These are phyloP conservation scores for Psidium friedrichsthalianum DNA, from an alignment of 345 rosid genomes.

Conservation along the genomic window DNA sequence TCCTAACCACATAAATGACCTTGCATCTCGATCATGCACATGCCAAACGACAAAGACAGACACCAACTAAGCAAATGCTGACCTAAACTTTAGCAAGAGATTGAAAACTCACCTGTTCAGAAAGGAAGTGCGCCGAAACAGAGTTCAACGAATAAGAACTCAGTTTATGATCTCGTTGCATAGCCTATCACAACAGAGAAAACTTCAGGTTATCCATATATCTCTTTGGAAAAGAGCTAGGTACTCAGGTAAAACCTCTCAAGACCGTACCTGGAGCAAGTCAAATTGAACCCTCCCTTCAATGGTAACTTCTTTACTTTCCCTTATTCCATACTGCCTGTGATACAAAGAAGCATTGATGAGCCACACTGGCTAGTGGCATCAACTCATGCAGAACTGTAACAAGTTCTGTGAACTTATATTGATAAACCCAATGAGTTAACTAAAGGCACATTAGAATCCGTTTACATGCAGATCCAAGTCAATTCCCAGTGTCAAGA, in stretches of 20 bases:
- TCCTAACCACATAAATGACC: not conserved
- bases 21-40: not conserved
- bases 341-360: conserved; percentile 7
- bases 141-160: conserved; percentile 96
- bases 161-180: conserved; percentile 85
- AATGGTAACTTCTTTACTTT: conserved; percentile 89
- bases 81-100: not conserved
- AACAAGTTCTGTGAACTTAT: not conserved
- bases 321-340: conserved; percentile 90
- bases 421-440: not conserved
- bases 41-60: not conserved
- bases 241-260: conserved; percentile 3
- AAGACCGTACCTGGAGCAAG: conserved; percentile 71
- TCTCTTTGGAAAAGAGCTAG: not conserved
- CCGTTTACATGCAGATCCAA: not conserved
- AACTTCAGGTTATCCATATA: not conserved
- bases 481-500: not conserved
- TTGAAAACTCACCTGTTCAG: conserved; percentile 64
- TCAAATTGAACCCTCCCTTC: conserved; percentile 98
- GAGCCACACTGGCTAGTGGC: not conserved
- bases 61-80: not conserved
- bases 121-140: conserved; percentile 95
- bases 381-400: not conserved
- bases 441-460: not conserved
- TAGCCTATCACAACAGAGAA: conserved; percentile 29